Conservation (phyloP, 2,329 filamentous ascomycete genomes). For the Colletotrichum liriopes region DNA sequence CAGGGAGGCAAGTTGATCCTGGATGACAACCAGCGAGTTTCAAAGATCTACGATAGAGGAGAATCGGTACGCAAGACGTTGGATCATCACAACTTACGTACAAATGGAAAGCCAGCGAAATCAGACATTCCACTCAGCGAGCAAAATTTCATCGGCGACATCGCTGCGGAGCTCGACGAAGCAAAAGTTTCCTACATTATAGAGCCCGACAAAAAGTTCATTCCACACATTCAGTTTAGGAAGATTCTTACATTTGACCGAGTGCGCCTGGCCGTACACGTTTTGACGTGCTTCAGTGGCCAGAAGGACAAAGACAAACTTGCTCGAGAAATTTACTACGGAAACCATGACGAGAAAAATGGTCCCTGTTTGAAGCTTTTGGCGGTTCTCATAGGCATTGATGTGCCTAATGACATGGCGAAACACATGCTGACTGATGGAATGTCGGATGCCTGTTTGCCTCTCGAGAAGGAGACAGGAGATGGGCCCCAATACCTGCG, state of each 20-base stretch:
- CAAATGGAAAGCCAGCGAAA: neutral
- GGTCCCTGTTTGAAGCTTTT: neutral
- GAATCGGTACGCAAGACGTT: neutral
- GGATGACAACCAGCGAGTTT: slow-evolving; percentile 5
- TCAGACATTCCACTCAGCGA: neutral
- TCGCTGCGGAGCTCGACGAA: slow-evolving; percentile 14
- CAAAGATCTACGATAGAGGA: slow-evolving; percentile 15
- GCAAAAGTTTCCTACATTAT: neutral
- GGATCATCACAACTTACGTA: neutral
- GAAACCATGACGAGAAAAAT: neutral
- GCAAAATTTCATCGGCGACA: neutral
- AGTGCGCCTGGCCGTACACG: neutral
- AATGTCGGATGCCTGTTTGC: slow-evolving; percentile 14
- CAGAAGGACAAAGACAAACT: neutral
- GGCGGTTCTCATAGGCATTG: slow-evolving; percentile 12
- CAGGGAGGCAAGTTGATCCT: slow-evolving; percentile 8
- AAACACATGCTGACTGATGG: neutral
- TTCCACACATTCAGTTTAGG: neutral
- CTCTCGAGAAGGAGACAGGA: neutral
- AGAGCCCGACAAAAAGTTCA: slow-evolving; percentile 16
- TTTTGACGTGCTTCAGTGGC: neutral
- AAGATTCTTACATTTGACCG: neutral
- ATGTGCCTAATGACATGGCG: neutral
- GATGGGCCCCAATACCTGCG: neutral
- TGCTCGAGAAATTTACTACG: neutral